phyloP scores from a whole-genome alignment of 1,139 yeast species.

The Entelexis sorbosivorans region DNA sequence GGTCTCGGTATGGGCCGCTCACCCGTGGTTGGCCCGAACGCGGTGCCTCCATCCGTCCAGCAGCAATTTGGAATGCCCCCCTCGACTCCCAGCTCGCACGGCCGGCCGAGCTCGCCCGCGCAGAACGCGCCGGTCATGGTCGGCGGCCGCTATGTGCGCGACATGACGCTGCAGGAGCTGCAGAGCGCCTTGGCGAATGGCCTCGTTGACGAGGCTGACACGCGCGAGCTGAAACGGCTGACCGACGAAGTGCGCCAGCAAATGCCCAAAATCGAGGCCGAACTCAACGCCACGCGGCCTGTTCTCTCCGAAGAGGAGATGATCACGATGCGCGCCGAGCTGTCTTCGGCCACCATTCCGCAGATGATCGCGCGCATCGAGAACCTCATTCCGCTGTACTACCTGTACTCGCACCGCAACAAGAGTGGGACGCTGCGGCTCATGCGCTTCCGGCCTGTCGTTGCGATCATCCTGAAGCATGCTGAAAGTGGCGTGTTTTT shows the following conservation, averaged over 20 bases:
- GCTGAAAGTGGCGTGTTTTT: conserved; percentile 46
- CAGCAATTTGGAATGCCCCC: conserved; percentile 1
- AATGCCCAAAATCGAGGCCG: conserved; percentile 39
- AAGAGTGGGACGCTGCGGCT: conserved; percentile 64
- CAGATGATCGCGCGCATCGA: conserved; percentile 55
- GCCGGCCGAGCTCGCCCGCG: neutral
- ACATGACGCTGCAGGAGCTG: conserved; percentile 16
- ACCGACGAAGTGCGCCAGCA: conserved; percentile 59
- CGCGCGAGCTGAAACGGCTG: conserved; percentile 45
- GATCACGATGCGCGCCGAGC: conserved; percentile 47
- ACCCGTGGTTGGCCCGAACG: neutral
- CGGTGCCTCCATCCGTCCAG: neutral
- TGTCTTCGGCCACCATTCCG: conserved; percentile 40
- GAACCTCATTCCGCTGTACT: conserved; percentile 66
- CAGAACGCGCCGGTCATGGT: neutral
- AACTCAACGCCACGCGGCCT: conserved; percentile 51
- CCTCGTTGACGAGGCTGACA: conserved; percentile 11
- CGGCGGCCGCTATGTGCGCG: conserved; percentile 13
- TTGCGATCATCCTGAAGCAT: conserved; percentile 62
- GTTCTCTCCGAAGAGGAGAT: conserved; percentile 54
- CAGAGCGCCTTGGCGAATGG: conserved; percentile 7
- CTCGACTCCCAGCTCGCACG: neutral
- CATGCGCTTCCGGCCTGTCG: conserved; percentile 68
- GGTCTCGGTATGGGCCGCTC: conserved; percentile 1
- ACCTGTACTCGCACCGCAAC: conserved; percentile 53